Base-by-base conservation (phyloP, 2,329 filamentous ascomycete genomes). In the Colletotrichum chlorophyti region DNA sequence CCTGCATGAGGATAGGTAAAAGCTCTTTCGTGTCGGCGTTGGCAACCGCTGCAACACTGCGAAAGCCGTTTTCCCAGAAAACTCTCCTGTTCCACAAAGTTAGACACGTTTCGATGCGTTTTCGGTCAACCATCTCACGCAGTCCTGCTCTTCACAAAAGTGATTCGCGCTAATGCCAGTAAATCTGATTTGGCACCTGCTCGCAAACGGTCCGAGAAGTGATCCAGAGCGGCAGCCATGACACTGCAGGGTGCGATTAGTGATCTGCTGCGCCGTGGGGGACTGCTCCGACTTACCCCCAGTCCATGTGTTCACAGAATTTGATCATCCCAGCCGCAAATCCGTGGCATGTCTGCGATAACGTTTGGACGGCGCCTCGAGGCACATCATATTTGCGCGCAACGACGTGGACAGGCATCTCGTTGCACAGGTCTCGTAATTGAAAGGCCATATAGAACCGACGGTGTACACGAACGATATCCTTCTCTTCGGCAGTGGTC, bases 261-360 rank as follows among this genome's bases (percentile, higher is more conserved):
- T 47, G 29, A 42, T 37, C 35, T 48, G 19, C 26, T 43, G 7
- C n/a, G 24, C 37, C 12, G 9, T 32, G 31, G n/a, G 17, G n/a
- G 34, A n/a, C 11, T 19, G 19, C n/a, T 5, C 11, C 38, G 37
- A 72, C 77, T 65, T 66, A 83, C 81, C 83, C 84, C 88, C 89
- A 92, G 2, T 82, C 85, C 90, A 93, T 91, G 15, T 85, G 81
- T 64, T 91, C 82, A 67, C 90, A 93, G 67, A 93, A 93, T 64
- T 90, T 91, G 59, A 93, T 85, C 79, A 92, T 91, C 4, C 89
- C 89, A 2, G 88, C 88, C 4, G 89, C 90, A 66, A 93, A 93
- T 0, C 90, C 90, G 63, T 91, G 86, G 64, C 90, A 92, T 1
- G 87, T 89, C 65, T 91, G 89, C 3, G 89, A 84, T 2, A 93